Base-by-base conservation (phyloP, 805 yeast genomes). In the Kodamaea nitidulidarum region DNA sequence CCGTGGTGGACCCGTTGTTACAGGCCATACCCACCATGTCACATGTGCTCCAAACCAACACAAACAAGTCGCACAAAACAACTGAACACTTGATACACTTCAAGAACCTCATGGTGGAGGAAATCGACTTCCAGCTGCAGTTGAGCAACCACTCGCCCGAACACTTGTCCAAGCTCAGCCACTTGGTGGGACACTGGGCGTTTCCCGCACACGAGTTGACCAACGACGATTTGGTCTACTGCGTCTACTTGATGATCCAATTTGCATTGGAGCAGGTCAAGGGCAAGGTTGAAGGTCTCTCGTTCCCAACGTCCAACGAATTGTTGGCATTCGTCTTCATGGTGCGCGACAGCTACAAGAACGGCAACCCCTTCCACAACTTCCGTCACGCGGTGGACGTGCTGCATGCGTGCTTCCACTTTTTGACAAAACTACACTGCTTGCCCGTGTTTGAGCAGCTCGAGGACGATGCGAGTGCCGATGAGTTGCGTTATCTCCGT, bases 301-400 rank as follows among this genome's bases (percentile, higher is more conserved):
- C 35, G 9, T 18, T n/a, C 15, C 27, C 35, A 11, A 29, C 28
- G 15, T 31, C 46, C 2, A 76, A 77, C 53, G 67, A 71, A 42
- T 63, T 88, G 18, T 60, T 79, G 31, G 70, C 75, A 15, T 72
- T 90, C 47, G 60, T 88, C 15, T 75, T 82, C 47, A 74, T 80
- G 48, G 71, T 86, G 7, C 74, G 96, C 44, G 84, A 84, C 49
- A 76, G 87, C 32, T 93, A 93, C 61, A 81, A 84, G 52, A 77
- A 79, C 49, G 86, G 88, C 8, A 90, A 90, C 58, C 87, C 91
- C 12, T 93, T 91, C 68, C 98, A 93, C 66, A 90, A 91, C 62
- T 93, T 90, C 56, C 76, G 95, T 49, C 98, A 93, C 62, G 97
- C 96, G 0, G 84, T 88, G 12, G 98, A 93, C 63, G 98, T 93